phyloP scores from a whole-genome alignment of 2,329 filamentous ascomycete species.

The Fonsecaea multimorphosa region DNA sequence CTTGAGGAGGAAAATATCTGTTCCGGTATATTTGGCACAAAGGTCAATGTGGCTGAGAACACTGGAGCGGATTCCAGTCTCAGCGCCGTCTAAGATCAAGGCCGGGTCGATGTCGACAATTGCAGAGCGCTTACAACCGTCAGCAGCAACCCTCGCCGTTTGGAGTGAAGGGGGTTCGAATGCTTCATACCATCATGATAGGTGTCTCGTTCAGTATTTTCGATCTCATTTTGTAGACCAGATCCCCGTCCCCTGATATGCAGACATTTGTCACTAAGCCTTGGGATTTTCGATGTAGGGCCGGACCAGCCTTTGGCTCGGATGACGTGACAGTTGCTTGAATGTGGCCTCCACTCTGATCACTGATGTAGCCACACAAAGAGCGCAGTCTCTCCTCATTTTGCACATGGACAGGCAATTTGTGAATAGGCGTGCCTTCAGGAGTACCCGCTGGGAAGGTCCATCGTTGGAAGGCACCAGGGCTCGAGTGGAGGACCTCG shows the following conservation, averaged over 20 bases:
- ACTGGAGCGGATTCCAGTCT: slow-evolving; percentile 71
- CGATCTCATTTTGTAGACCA: slow-evolving; percentile 87
- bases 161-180: slow-evolving; percentile 5
- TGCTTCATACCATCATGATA: slow-evolving; percentile 78
- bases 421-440: slow-evolving; percentile 82
- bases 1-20: slow-evolving; percentile 94
- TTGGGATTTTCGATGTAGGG: slow-evolving; percentile 56
- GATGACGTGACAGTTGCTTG: slow-evolving; percentile 85
- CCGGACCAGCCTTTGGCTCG: slow-evolving; percentile 70
- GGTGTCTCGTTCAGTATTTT: slow-evolving; percentile 90
- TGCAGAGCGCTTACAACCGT: slow-evolving; percentile 73
- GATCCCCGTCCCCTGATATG: slow-evolving; percentile 83
- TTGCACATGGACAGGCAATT: slow-evolving; percentile 87
- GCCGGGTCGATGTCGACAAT: slow-evolving; percentile 92
- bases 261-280: slow-evolving; percentile 83
- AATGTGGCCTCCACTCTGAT: slow-evolving; percentile 70
- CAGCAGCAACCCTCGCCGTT: slow-evolving; percentile 27
- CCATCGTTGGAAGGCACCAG: slow-evolving; percentile 87
- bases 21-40: slow-evolving; percentile 85
- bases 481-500: slow-evolving; percentile 91
- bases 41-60: slow-evolving; percentile 86
- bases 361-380: slow-evolving; percentile 81
- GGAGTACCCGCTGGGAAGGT: slow-evolving; percentile 87
- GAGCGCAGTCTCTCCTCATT: slow-evolving; percentile 81
- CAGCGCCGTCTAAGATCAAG: slow-evolving; percentile 78